Conservation (phyloP, 352 stramenopile genomes). For the Globisporangium recalcitrans region DNA sequence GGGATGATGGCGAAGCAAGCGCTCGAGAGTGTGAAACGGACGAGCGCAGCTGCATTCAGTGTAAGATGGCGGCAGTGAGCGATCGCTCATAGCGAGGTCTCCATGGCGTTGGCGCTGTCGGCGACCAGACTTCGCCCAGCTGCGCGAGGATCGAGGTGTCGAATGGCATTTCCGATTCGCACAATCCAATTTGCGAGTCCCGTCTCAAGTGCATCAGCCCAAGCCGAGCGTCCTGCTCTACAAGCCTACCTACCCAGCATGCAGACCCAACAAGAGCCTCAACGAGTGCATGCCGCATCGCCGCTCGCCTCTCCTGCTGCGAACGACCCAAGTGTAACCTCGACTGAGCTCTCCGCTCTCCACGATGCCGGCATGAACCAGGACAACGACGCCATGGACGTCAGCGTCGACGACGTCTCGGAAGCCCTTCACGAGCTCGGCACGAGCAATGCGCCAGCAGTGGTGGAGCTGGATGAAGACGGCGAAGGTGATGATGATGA, state of each 20-base stretch:
- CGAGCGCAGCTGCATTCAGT: neutral
- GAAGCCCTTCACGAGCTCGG: neutral
- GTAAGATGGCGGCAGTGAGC: neutral
- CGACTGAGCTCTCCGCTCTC: neutral
- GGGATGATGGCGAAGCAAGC: neutral
- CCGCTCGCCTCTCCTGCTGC: neutral
- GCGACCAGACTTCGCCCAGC: too few species aligned
- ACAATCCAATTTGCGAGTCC: slow-evolving; percentile 8
- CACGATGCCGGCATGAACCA: neutral
- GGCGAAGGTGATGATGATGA: neutral
- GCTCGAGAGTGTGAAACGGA: neutral
- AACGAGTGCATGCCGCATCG: neutral
- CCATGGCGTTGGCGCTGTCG: neutral
- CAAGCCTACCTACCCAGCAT: neutral
- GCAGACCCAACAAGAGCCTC: slow-evolving; percentile 5
- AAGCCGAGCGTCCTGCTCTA: neutral
- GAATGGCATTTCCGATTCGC: neutral
- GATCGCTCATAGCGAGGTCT: neutral
- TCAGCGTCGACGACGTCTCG: slow-evolving; percentile 7
- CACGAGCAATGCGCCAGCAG: neutral
- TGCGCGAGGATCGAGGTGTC: neutral
- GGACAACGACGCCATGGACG: slow-evolving; percentile 2
- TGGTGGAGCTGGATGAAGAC: neutral
- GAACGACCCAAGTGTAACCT: neutral
- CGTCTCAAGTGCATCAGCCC: neutral